A percentile compares a stretch with the other conserved stretches of the same genome.
phyloP scores from a whole-genome alignment of 164 flowering plant species.

The Brasenia schreberi region DNA sequence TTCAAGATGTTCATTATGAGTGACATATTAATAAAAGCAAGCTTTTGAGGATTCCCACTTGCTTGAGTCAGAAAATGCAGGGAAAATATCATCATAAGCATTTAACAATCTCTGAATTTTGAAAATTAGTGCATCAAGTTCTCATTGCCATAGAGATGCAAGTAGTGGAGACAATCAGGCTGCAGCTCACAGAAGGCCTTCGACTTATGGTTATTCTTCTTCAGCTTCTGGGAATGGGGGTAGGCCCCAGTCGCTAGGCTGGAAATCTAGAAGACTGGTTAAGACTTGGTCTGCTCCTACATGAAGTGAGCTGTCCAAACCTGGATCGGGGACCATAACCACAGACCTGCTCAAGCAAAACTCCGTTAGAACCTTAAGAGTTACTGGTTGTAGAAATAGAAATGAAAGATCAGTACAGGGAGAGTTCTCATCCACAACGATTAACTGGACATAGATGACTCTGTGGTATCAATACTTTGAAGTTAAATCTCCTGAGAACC shows the following conservation, averaged over 20 bases:
- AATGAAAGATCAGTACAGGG: no score
- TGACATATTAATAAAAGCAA: no score
- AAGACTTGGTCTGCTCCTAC: conserved; percentile 61
- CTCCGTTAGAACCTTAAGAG: no score
- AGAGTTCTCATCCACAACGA: no score
- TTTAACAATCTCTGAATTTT: no score
- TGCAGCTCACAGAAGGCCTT: conserved; percentile 5
- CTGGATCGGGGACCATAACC: conserved; percentile 92
- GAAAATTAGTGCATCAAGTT: not conserved
- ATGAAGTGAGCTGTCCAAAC: conserved; percentile 58
- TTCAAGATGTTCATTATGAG: no score
- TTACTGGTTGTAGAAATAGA: no score
- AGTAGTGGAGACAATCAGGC: not conserved
- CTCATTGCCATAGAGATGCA: not conserved
- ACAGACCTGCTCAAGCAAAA: conserved; percentile 37
- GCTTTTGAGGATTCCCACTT: no score
- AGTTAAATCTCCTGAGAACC: no score
- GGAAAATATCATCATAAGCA: not conserved
- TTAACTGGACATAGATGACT: no score
- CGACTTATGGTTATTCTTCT: not conserved
- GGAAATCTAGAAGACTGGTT: conserved; percentile 52
- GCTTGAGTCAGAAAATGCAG: no score
- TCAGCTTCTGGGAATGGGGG: conserved; percentile 45
- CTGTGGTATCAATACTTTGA: no score
- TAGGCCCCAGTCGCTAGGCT: conserved; percentile 70